Evolutionary conservation across 352 stramenopile species (phyloP), one percentile per base, ranked within the genome.

Genomic region (Globisporangium iwayamae): DNA sequence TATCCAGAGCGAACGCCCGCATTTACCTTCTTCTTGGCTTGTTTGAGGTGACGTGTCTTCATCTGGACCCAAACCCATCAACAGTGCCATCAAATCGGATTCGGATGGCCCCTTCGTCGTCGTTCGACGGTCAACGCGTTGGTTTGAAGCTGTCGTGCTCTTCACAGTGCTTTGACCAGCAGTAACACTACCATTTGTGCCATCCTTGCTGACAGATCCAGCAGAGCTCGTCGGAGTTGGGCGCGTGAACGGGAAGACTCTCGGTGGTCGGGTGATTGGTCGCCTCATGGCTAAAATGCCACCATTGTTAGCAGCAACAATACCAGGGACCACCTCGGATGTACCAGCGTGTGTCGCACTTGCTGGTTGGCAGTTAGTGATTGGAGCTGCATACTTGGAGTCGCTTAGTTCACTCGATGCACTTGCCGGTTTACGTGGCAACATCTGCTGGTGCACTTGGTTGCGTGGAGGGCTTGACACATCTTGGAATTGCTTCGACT

Each of bases 21-120:
- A 20, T n/a, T 36, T 63, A 46, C 45, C 25, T 11, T 57, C 60
- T 28, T 65, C 60, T 60, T 65, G 60, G 14, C 50, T 65, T 25
- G 60, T 65, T 48, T 60, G 60, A 14, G 60, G 60, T 2, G 47
- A 57, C 6, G 39, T 45, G 38, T 46, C 50, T 14, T 65, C 39
- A 4, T 56, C 36, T 18, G 36, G 18, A 59, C 4, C 13, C 4
- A 57, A 54, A 4, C 38, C 60, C 39, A 65, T 11, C 1, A 65
- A 8, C 22, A 60, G 9, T 8, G 46, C 30, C 60, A 60, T 60
- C 50, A 65, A 43, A 20, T 47, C 39, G 9, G 25, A 3, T 14
- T 54, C 39, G 8, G 36, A 6, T 13, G 20, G 0, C 38, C 25
- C 22, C 9, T 20, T 25, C 5, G 28, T 28, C 38, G 36, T 11